Conservation (phyloP, 2,329 filamentous ascomycete genomes). For the Xylariaceae sp. region DNA sequence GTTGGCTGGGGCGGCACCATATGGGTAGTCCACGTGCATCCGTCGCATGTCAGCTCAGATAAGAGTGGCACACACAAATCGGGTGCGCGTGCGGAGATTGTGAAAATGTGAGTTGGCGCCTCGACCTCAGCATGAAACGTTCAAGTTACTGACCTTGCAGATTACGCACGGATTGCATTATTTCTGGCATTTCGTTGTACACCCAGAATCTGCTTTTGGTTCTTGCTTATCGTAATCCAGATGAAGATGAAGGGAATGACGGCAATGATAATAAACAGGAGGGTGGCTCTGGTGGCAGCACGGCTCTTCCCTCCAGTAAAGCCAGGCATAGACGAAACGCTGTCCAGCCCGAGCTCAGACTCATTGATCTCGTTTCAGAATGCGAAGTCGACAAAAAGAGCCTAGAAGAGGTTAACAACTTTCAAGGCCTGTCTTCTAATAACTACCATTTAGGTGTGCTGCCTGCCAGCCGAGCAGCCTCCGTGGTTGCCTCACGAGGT, state of each 20-base stretch:
- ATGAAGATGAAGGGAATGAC: constrained; percentile 59
- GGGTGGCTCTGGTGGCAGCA: constrained; percentile 41
- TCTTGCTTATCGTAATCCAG: constrained; percentile 79
- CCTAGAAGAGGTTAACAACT: constrained; percentile 71
- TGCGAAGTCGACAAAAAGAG: constrained; percentile 83
- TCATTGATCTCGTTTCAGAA: constrained; percentile 85
- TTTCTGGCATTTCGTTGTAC: constrained; percentile 95
- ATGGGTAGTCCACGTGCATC: constrained; percentile 90
- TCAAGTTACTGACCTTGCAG: constrained; percentile 41
- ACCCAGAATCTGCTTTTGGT: constrained; percentile 85
- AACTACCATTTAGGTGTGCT: constrained; percentile 89
- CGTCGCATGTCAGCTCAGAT: constrained; percentile 61
- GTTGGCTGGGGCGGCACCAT: constrained; percentile 95
- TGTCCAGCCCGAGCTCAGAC: constrained; percentile 77
- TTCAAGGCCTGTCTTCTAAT: constrained; percentile 75
- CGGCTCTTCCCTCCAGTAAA: constrained; percentile 53
- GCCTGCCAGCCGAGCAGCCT: constrained; percentile 64
- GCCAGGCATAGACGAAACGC: constrained; percentile 70
- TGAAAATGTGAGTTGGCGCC: constrained; percentile 68
- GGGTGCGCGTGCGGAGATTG: constrained; percentile 78
- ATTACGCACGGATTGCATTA: constrained; percentile 93
- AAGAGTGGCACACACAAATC: constrained; percentile 65
- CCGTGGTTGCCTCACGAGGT: constrained; percentile 59
- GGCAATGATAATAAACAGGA: constrained; percentile 36
- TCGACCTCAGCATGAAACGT: not conserved